Conservation (phyloP, 805 yeast genomes). For the Pichia deserticola region DNA sequence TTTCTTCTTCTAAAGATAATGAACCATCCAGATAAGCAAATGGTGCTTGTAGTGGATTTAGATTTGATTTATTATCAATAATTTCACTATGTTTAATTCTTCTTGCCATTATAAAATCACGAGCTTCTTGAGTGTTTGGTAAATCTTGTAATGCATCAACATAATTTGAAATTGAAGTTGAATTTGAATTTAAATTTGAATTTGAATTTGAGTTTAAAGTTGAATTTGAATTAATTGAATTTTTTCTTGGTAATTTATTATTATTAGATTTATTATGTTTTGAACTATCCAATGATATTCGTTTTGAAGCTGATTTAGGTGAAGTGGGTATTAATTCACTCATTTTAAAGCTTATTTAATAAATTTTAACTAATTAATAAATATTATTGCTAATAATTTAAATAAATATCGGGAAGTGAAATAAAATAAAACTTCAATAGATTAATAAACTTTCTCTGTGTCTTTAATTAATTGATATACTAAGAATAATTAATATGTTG, state of each 20-base stretch:
- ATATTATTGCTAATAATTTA: too few species aligned
- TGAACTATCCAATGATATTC: not conserved
- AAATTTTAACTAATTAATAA: too few species aligned
- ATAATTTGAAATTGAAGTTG: not conserved
- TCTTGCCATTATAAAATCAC: conserved; percentile 7
- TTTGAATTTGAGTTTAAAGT: not conserved
- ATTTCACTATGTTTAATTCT: conserved; percentile 6
- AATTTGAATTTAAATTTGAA: not conserved
- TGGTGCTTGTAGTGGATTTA: conserved; percentile 9
- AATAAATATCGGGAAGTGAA: too few species aligned
- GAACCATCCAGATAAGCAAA: conserved; percentile 9
- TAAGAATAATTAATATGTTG: too few species aligned
- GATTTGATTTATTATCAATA: conserved; percentile 1
- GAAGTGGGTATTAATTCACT: too few species aligned
- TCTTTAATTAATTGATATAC: too few species aligned
- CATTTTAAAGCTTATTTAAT: too few species aligned
- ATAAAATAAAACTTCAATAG: too few species aligned
- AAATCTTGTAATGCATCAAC: not conserved
- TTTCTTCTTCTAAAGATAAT: not conserved
- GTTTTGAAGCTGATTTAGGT: not conserved
- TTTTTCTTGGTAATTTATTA: not conserved
- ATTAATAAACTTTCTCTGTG: too few species aligned
- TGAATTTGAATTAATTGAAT: not conserved
- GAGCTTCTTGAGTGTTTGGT: not conserved
- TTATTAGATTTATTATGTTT: not conserved